Base-by-base conservation (phyloP, 495 filamentous ascomycete genomes). In the Lepidopterella palustris region DNA sequence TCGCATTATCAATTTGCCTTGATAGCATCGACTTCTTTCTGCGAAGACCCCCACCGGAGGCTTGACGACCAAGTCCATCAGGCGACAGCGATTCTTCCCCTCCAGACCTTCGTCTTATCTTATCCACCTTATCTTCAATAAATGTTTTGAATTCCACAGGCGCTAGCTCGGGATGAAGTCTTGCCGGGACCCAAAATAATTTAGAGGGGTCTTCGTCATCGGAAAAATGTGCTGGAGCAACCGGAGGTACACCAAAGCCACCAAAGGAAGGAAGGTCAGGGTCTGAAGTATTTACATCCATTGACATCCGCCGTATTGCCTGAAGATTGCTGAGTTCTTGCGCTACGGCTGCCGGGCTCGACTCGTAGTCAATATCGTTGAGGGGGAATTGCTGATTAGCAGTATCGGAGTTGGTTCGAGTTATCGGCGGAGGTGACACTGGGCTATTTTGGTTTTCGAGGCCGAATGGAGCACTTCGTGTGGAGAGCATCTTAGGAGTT, bases 131-230 rank as follows among this genome's bases (percentile, higher is more conserved):
- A 47, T 91, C 93, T 68, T 97, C 92, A 0, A 99, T 80, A 67
- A 97, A 99, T 0, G 88, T 88, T 73, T 93, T 96, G 77, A 97
- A 99, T 68, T 97, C 95, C 71, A 86, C 90, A 4, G 93, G 95
- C 26, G 95, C 93, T 28, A 99, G 76, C 74, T 97, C 93, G 11
- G 93, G 93, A 67, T 99, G 93, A 18, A 97, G 77, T 57, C 91
- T 82, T 23, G 93, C 93, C 0, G 93, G 93, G 25, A 99, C 93
- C 93, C 93, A 99, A 57, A 97, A 89, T 51, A 97, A 73, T 60
- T 89, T 83, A 1, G 91, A 89, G 3, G 90, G 81, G 73, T 97
- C 95, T 66, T 90, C 86, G 69, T 95, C 92, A 70, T 89, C 83
- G 62, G 90, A 87, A 4, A 76, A 75, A 29, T 84, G 84, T 5